phyloP scores from a whole-genome alignment of 2,329 filamentous ascomycete species.

The Colletotrichum godetiae region DNA sequence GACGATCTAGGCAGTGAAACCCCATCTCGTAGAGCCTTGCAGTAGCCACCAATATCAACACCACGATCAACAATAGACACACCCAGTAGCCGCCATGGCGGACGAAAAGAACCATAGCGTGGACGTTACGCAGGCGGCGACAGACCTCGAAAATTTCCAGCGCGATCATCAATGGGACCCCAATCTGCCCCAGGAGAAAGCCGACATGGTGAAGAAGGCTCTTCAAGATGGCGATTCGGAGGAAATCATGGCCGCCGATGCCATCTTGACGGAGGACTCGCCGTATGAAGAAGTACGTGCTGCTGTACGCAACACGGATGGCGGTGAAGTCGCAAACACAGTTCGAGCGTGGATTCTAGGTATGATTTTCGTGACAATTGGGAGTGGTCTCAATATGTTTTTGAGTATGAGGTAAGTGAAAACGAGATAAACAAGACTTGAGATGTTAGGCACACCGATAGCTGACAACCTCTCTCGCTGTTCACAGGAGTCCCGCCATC shows the following conservation, averaged over 20 bases:
- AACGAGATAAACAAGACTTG: neutral
- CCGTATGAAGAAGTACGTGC: constrained; percentile 47
- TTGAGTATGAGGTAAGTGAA: constrained; percentile 26
- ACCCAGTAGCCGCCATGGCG: neutral
- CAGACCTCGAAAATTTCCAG: constrained; percentile 44
- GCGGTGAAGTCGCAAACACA: constrained; percentile 44
- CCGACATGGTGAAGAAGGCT: constrained; percentile 45
- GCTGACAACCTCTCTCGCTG: constrained; percentile 42
- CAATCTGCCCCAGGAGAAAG: constrained; percentile 47
- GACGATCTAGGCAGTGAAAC: neutral
- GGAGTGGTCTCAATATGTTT: constrained; percentile 44
- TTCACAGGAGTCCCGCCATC: constrained; percentile 38
- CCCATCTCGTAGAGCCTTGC: neutral
- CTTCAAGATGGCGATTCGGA: constrained; percentile 44
- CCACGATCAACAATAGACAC: neutral
- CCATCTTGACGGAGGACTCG: constrained; percentile 48
- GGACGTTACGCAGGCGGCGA: constrained; percentile 13
- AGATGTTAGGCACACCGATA: neutral
- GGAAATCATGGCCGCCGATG: constrained; percentile 45
- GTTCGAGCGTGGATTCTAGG: constrained; percentile 57
- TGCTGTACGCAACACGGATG: constrained; percentile 33
- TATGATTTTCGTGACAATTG: constrained; percentile 57
- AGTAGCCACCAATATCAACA: neutral
- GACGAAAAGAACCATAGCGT: constrained; percentile 3
- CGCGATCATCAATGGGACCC: constrained; percentile 49